phyloP scores from a whole-genome alignment of 345 rosid genomes.

The Tarenaya hassleriana region DNA sequence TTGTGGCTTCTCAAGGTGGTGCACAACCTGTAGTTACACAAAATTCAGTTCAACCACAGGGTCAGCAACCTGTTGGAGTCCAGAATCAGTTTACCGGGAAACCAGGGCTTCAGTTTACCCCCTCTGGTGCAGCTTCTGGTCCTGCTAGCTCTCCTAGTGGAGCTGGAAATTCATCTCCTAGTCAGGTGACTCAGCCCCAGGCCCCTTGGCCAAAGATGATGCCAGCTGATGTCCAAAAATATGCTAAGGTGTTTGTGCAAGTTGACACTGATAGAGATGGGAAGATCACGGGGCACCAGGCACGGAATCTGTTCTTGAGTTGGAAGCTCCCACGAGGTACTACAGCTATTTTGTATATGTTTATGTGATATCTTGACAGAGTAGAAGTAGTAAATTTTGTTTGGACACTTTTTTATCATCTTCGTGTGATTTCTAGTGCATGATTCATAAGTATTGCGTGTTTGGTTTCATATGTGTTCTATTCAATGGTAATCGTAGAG shows the following conservation, averaged over 20 bases:
- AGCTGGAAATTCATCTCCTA: conserved; percentile 42
- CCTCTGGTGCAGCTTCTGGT: conserved; percentile 32
- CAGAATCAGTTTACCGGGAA: conserved; percentile 36
- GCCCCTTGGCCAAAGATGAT: conserved; percentile 86
- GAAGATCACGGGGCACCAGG: conserved; percentile 81
- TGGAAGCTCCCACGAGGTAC: conserved; percentile 98
- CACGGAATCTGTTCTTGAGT: conserved; percentile 84
- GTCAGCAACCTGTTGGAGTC: conserved; percentile 46
- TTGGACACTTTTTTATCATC: conserved; percentile 10
- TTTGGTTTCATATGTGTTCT: conserved; percentile 14
- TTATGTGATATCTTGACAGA: conserved; percentile 4
- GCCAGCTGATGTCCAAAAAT: conserved; percentile 73
- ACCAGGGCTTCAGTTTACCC: conserved; percentile 29
- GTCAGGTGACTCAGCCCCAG: conserved; percentile 43
- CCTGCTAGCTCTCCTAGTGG: conserved; percentile 47
- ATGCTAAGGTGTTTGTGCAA: conserved; percentile 81
- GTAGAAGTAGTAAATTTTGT: background rate
- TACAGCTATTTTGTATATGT: conserved; percentile 12
- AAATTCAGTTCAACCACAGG: conserved; percentile 33
- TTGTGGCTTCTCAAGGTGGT: conserved; percentile 29
- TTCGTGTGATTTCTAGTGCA: conserved; percentile 4
- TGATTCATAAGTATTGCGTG: conserved; percentile 13
- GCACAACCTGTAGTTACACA: conserved; percentile 42
- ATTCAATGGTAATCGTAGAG: background rate
- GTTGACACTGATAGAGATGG: conserved; percentile 97